phyloP scores from a whole-genome alignment of 805 yeast species.

The Barnettozyma californica region DNA sequence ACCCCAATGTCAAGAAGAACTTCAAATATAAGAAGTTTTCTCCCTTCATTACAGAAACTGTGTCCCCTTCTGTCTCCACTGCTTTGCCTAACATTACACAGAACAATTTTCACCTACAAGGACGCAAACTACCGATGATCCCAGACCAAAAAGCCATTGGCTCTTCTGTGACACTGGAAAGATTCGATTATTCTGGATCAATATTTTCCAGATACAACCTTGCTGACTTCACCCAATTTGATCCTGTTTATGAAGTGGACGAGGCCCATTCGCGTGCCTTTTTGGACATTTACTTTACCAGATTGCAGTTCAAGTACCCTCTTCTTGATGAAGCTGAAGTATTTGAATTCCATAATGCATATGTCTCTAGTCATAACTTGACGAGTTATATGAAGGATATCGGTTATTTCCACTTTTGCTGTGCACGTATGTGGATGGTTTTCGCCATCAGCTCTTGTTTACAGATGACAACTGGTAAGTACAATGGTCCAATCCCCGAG shows the following conservation, averaged over 20 bases:
- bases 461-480: slow-evolving; percentile 51
- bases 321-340: slow-evolving; percentile 48
- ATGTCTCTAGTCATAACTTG: slow-evolving; percentile 31
- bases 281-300: slow-evolving; percentile 49
- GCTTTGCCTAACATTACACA: slow-evolving; percentile 1
- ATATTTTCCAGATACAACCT: slow-evolving; percentile 43
- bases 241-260: slow-evolving; percentile 50
- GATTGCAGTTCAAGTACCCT: slow-evolving; percentile 54
- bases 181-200: slow-evolving; percentile 35
- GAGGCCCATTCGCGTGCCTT: slow-evolving; percentile 44
- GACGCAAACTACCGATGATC: slow-evolving; percentile 7
- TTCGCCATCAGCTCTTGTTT: slow-evolving; percentile 47
- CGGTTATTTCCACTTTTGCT: slow-evolving; percentile 44
- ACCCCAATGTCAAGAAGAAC: slow-evolving; percentile 26
- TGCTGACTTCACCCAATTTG: slow-evolving; percentile 38
- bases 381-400: slow-evolving; percentile 32
- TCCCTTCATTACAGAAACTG: slow-evolving; percentile 25
- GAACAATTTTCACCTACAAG: slow-evolving; percentile 9
- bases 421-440: slow-evolving; percentile 52
- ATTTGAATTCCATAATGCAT: slow-evolving; percentile 44
- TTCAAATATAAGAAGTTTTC: slow-evolving; percentile 34
- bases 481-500: slow-evolving; percentile 48
- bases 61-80: neutral
- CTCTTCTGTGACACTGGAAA: slow-evolving; percentile 23
- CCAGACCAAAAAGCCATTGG: slow-evolving; percentile 7